Evolutionary conservation across 805 yeast species (phyloP), one percentile per base, ranked within the genome.

Genomic region (Wickerhamomyces canadensis): DNA sequence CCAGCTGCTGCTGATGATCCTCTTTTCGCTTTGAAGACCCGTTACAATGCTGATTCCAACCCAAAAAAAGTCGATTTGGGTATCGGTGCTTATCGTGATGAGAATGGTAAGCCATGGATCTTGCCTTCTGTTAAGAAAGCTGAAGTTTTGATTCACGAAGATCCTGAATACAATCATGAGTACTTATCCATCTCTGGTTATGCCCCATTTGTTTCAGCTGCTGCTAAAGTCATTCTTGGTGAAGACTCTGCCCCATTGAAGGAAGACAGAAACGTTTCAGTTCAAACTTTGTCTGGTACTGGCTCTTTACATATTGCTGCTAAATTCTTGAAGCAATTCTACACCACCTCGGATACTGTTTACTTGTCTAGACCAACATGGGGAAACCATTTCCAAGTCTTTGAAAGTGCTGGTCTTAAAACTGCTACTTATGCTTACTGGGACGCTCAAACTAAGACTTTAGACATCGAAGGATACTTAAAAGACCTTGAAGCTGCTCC

Each of bases 351-450:
- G 58, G 51, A 65, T 41, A 62, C 68, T 19, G 69, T 89, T 34
- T 87, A 86, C 60, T 57, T 89, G 35, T 84, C 95, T 12, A 66
- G 73, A 41, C 98, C 98, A 48, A 88, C 98, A n/a, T 91, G 98
- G 98, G 95, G 93, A 36, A 93, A 93, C 68, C 98, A 91, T 66
- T 70, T 73, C 58, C 88, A 81, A 58, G 84, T 91, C 48, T 93
- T 89, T 60, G 69, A 74, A 48, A 65, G 74, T 37, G 68, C 76
- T 43, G 96, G 94, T 5, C 68, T 85, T 37, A 65, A 71, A 47
- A 80, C 82, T 27, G 77, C 68, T 26, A 61, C 68, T 14, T 91
- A 93, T 58, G 88, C 96, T 18, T 91, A 93, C 70, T 93, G 95
- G 89, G 74, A 91, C 55, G 67, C 70, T 38, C 69, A 66, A 16